phyloP scores from a whole-genome alignment of 176 grass and related monocot species.

The Cenchrus purpureus region DNA sequence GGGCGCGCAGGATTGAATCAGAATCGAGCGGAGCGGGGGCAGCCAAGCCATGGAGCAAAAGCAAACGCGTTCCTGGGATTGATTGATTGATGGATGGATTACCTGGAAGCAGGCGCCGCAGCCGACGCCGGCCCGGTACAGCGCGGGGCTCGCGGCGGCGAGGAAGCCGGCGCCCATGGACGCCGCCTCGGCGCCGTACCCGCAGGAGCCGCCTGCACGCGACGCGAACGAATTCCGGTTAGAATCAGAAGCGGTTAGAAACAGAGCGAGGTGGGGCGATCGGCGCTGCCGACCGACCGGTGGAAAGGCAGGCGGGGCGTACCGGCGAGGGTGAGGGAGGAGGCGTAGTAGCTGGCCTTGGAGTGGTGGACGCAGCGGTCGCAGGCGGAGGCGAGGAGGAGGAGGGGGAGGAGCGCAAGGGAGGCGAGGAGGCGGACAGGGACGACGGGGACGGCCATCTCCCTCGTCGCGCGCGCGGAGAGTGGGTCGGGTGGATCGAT shows the following conservation, averaged over 20 bases:
- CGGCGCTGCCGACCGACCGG: too few relatives aligned
- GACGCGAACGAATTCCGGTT: background rate
- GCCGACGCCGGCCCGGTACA: slow-evolving; percentile 70
- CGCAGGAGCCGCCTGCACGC: slow-evolving; percentile 70
- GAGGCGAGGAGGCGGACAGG: slow-evolving; percentile 35
- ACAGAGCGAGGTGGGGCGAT: background rate
- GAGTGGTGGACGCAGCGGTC: slow-evolving; percentile 73
- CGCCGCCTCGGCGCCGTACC: slow-evolving; percentile 69
- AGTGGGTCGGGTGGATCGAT: background rate
- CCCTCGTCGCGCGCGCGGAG: too few relatives aligned
- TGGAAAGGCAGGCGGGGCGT: background rate
- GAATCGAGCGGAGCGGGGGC: too few relatives aligned
- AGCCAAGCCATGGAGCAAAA: too few relatives aligned
- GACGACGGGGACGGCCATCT: slow-evolving; percentile 46
- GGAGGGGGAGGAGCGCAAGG: background rate
- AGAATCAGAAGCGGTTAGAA: background rate
- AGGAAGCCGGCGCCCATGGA: slow-evolving; percentile 55
- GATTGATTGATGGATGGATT: background rate
- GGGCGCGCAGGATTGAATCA: too few relatives aligned
- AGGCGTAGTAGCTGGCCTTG: slow-evolving; percentile 57
- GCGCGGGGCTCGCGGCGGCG: slow-evolving; percentile 47
- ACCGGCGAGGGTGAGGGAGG: slow-evolving; percentile 64
- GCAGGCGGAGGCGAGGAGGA: slow-evolving; percentile 54
- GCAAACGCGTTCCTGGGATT: too few relatives aligned
- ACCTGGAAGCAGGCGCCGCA: slow-evolving; percentile 94